phyloP scores from a whole-genome alignment of 495 filamentous ascomycete species.

The Lasiosphaeria hispida region DNA sequence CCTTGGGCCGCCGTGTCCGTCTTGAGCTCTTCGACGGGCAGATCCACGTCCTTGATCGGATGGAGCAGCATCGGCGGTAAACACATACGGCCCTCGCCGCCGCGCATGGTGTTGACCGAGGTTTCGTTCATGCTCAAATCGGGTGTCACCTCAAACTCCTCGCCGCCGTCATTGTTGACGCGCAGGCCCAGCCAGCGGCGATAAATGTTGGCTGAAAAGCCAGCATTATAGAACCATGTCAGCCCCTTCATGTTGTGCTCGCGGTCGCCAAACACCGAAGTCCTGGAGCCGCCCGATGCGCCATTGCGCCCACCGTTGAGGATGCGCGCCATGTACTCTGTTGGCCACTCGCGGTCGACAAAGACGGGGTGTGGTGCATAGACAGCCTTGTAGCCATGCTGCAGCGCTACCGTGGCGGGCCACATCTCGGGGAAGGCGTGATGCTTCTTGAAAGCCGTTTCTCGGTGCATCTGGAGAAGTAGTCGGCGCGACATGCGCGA shows the following conservation, averaged over 20 bases:
- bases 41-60: conserved; percentile 81
- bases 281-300: conserved; percentile 66
- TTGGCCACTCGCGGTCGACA: conserved; percentile 87
- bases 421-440: conserved; percentile 97
- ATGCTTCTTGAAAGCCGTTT: conserved; percentile 76
- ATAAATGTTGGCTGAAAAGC: conserved; percentile 80
- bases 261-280: conserved; percentile 75
- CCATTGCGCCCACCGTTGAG: conserved; percentile 87
- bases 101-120: conserved; percentile 48
- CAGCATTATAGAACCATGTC: conserved; percentile 94
- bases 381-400: conserved; percentile 94
- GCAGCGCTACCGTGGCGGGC: conserved; percentile 79
- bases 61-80: conserved; percentile 88
- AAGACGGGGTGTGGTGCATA: conserved; percentile 89
- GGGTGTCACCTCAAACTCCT: conserved; percentile 68
- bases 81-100: conserved; percentile 84
- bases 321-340: conserved; percentile 69
- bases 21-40: conserved; percentile 67
- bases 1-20: conserved; percentile 25
- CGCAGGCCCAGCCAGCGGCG: conserved; percentile 81
- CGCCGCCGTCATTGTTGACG: conserved; percentile 82
- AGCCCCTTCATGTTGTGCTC: conserved; percentile 88
- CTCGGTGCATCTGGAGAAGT: conserved; percentile 82
- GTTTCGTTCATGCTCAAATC: conserved; percentile 49
- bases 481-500: conserved; percentile 79